Conservation (phyloP, 2,329 filamentous ascomycete species). For the Venturia nashicola region DNA sequence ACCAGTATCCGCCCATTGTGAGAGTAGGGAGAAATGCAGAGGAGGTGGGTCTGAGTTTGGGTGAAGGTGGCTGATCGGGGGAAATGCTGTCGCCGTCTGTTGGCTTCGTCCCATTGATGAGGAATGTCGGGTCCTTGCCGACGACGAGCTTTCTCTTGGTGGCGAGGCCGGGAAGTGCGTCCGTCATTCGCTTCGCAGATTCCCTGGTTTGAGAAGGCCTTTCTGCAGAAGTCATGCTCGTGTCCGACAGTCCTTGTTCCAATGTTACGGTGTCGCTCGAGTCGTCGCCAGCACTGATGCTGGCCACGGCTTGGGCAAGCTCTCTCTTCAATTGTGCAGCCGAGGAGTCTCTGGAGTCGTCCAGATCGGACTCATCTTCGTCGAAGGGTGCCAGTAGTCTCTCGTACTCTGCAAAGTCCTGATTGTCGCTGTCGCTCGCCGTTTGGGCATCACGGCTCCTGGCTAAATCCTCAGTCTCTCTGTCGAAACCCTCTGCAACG, state of each 20-base stretch:
- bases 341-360: not conserved
- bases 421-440: not conserved
- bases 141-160: not conserved
- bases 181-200: not conserved
- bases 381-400: not conserved
- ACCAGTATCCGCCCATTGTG: conserved; percentile 66
- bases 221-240: not conserved
- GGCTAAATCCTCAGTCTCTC: conserved; percentile 20
- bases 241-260: not conserved
- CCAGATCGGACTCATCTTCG: not conserved
- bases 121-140: not conserved
- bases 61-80: not conserved
- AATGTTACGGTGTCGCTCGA: not conserved
- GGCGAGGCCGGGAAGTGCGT: not conserved
- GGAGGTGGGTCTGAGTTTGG: conserved; percentile 14
- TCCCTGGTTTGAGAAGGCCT: not conserved
- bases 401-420: not conserved
- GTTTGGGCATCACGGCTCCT: conserved; percentile 11
- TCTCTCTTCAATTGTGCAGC: not conserved
- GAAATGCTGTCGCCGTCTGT: not conserved
- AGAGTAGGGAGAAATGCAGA: conserved; percentile 63
- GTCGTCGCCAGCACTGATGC: not conserved
- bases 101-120: not conserved
- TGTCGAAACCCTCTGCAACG: conserved; percentile 13
- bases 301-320: not conserved